Evolutionary conservation across 2,329 filamentous ascomycete genomes (phyloP).

Genomic region (Hymenoscyphus repandus): DNA sequence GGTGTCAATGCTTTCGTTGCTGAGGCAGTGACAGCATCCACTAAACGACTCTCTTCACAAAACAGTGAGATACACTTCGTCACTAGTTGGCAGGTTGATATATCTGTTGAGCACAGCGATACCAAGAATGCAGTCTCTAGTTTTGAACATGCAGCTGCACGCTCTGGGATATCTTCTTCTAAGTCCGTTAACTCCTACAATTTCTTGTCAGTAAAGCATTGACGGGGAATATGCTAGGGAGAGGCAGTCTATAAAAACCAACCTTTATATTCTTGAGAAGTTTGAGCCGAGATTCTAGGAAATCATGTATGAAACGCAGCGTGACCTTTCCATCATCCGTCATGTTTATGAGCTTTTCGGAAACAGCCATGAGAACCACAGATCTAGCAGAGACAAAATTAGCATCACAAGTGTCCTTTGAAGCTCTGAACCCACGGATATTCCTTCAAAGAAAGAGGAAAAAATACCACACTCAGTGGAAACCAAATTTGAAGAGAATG

Average conservation of each 20-base stretch:
- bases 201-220: slow-evolving; percentile 8
- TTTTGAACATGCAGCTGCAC: slow-evolving; percentile 46
- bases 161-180: slow-evolving; percentile 49
- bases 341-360: slow-evolving; percentile 25
- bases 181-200: slow-evolving; percentile 49
- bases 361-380: slow-evolving; percentile 25
- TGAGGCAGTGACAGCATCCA: slow-evolving; percentile 44
- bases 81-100: slow-evolving; percentile 60
- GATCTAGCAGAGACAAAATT: slow-evolving; percentile 19
- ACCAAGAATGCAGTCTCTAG: slow-evolving; percentile 60
- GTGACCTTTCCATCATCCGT: slow-evolving; percentile 23
- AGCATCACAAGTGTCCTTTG: neutral
- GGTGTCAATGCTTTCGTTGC: slow-evolving; percentile 46
- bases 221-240: neutral
- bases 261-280: slow-evolving; percentile 39
- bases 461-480: neutral
- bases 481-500: neutral
- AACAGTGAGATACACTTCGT: slow-evolving; percentile 57
- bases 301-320: slow-evolving; percentile 43
- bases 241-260: slow-evolving; percentile 33
- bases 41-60: slow-evolving; percentile 54
- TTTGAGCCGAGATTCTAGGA: slow-evolving; percentile 49
- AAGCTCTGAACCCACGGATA: too few species aligned
- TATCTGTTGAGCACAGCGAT: slow-evolving; percentile 59
- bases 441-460: too few species aligned